Conservation (phyloP, 805 yeast genomes). For the Candida quercuum region DNA sequence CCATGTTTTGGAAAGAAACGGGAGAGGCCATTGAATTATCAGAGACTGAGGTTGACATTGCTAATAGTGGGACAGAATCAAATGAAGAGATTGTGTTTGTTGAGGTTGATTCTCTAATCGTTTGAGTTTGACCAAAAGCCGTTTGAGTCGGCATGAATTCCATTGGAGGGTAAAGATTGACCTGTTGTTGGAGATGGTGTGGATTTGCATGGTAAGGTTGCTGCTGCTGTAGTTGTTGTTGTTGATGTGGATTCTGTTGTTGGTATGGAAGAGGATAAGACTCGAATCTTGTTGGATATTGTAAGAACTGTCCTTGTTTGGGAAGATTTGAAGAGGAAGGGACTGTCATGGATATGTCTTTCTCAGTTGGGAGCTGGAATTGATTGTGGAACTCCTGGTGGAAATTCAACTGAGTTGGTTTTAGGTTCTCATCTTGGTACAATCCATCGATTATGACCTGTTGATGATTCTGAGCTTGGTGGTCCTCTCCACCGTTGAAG, state of each 20-base stretch:
- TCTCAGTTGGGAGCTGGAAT: constrained; percentile 1
- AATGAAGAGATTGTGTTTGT: constrained; percentile 28
- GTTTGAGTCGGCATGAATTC: constrained; percentile 8
- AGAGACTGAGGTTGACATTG: constrained; percentile 20
- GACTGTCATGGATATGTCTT: constrained; percentile 2
- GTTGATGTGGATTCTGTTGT: constrained; percentile 36
- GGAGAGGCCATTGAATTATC: constrained; percentile 20
- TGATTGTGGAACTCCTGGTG: not conserved
- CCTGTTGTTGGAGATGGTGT: constrained; percentile 6
- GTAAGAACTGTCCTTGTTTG: constrained; percentile 3
- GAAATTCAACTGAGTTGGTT: constrained; percentile 2
- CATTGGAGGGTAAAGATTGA: constrained; percentile 15
- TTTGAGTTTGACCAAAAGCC: not conserved
- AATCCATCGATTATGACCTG: not conserved
- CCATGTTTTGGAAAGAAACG: constrained; percentile 29
- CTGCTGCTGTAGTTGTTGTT: constrained; percentile 4
- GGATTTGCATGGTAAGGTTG: constrained; percentile 4
- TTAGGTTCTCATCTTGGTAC: constrained; percentile 9
- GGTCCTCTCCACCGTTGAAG: constrained; percentile 8
- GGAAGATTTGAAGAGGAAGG: constrained; percentile 4
- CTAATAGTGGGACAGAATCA: constrained; percentile 26
- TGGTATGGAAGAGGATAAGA: constrained; percentile 8
- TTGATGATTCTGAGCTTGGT: not conserved
- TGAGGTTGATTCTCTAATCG: constrained; percentile 26
- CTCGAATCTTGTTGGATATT: constrained; percentile 4